Evolutionary conservation across 768 basidiomycete species (phyloP).

Genomic region (Dictyophora rubrovolvata): DNA sequence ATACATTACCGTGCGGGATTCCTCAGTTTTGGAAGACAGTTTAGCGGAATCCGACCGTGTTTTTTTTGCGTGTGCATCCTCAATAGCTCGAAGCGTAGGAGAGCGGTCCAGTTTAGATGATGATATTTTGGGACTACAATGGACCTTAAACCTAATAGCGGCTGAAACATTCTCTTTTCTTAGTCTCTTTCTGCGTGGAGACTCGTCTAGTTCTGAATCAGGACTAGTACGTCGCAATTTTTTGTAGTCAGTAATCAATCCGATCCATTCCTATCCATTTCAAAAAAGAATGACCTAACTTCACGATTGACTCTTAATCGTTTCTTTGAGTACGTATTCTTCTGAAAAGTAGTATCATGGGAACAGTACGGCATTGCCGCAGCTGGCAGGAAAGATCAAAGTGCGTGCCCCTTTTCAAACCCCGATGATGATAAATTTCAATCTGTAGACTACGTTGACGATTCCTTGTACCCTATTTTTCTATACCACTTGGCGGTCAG

Average conservation of each 20-base stretch:
- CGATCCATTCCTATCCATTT: neutral
- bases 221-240: neutral
- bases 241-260: neutral
- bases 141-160: too few species aligned
- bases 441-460: too few species aligned
- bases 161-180: neutral
- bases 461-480: too few species aligned
- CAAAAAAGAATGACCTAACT: neutral
- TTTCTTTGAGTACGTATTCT: conserved; percentile 7
- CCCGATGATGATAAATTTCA: too few species aligned
- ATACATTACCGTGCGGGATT: neutral
- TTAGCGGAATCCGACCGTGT: neutral
- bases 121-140: too few species aligned
- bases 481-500: too few species aligned
- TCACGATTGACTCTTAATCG: neutral
- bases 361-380: neutral
- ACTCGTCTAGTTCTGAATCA: neutral
- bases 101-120: too few species aligned
- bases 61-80: too few species aligned
- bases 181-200: neutral
- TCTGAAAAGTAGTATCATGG: neutral
- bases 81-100: too few species aligned
- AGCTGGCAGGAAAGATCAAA: neutral
- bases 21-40: neutral
- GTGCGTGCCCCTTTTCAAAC: too few species aligned